Conservation (phyloP, 1,139 yeast species). For the Pichia sp. region DNA sequence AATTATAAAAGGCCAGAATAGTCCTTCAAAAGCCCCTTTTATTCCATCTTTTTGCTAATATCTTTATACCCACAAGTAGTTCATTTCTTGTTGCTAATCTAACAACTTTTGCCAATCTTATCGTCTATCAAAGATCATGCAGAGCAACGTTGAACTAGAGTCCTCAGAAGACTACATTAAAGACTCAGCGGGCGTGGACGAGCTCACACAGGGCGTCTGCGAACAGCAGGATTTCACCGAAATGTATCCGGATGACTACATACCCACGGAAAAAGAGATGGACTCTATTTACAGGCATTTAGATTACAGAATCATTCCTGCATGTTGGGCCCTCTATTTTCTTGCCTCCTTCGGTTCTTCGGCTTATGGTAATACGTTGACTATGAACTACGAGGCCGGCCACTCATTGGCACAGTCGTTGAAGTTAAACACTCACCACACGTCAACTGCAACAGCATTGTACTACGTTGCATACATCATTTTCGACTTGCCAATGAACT, state of each 20-base stretch:
- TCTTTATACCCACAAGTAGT: no score
- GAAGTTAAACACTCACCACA: slow-evolving; percentile 49
- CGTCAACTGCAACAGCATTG: slow-evolving; percentile 74
- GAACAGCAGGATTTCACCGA: background rate
- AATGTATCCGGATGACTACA: slow-evolving; percentile 17
- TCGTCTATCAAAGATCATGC: background rate
- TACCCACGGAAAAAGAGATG: slow-evolving; percentile 36
- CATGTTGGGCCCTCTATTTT: slow-evolving; percentile 76
- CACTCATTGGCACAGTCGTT: slow-evolving; percentile 61
- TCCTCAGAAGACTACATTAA: slow-evolving; percentile 1
- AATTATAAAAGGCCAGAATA: no score
- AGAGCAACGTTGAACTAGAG: background rate
- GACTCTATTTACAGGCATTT: slow-evolving; percentile 62
- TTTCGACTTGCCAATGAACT: slow-evolving; percentile 85
- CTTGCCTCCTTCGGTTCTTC: slow-evolving; percentile 74
- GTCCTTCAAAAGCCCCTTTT: no score
- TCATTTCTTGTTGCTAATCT: no score
- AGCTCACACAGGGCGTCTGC: background rate
- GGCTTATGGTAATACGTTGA: slow-evolving; percentile 74
- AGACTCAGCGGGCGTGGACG: background rate
- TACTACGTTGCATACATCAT: slow-evolving; percentile 79
- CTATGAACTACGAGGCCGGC: slow-evolving; percentile 65
- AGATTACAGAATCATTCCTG: slow-evolving; percentile 73
- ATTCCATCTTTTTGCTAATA: no score
- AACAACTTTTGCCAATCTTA: background rate